These are phyloP conservation scores for Penicillium taxi DNA, from an alignment of 495 filamentous ascomycete species.

Conservation along the genomic window DNA sequence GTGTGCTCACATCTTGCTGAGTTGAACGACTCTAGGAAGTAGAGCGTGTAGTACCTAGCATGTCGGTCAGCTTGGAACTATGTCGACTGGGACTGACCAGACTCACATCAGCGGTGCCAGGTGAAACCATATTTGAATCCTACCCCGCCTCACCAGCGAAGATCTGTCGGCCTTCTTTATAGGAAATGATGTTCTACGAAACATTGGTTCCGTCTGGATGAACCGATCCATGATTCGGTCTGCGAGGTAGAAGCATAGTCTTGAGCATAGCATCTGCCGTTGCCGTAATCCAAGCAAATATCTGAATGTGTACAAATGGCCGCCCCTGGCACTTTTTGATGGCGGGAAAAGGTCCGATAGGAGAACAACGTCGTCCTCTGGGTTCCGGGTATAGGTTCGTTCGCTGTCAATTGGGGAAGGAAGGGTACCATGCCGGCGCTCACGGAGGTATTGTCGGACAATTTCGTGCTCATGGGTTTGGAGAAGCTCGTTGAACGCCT, in stretches of 20 bases:
- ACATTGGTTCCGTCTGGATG: conserved; percentile 21
- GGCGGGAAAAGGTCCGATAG: conserved; percentile 41
- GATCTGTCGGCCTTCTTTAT: conserved; percentile 25
- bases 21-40: conserved; percentile 36
- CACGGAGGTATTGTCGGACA: conserved; percentile 36
- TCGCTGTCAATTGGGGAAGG: conserved; percentile 35
- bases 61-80: not conserved
- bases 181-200: conserved; percentile 28
- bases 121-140: conserved; percentile 31
- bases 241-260: conserved; percentile 36
- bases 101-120: conserved; percentile 38
- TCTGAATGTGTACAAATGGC: conserved; percentile 38
- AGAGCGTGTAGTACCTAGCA: conserved; percentile 34
- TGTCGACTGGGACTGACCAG: not conserved
- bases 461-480: conserved; percentile 34
- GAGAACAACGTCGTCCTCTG: conserved; percentile 39
- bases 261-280: conserved; percentile 34
- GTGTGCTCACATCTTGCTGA: conserved; percentile 36
- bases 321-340: conserved; percentile 36
- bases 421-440: conserved; percentile 39
- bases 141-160: conserved; percentile 27
- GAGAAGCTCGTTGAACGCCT: conserved; percentile 30
- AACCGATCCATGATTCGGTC: conserved; percentile 39
- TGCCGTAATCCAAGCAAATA: conserved; percentile 33
- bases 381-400: conserved; percentile 36